Percentiles rank a stretch among this genome's conserved stretches.
phyloP scores from a whole-genome alignment of 208 protist genomes.

The Trypanosoma rangeli region DNA sequence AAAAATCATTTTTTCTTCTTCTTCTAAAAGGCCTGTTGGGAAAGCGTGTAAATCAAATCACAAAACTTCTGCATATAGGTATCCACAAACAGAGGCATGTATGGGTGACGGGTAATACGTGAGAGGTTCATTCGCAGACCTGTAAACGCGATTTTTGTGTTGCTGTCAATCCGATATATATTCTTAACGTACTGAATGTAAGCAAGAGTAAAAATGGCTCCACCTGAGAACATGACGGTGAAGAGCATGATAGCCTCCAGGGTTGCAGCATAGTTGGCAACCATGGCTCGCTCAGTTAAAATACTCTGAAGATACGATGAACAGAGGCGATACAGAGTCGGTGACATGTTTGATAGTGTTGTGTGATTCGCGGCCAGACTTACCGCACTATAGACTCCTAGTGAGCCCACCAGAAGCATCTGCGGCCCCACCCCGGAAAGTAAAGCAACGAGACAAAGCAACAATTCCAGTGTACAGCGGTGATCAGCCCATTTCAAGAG shows the following conservation, averaged over 20 bases:
- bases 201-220: constrained; percentile 64
- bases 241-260: constrained; percentile 72
- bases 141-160: constrained; percentile 64
- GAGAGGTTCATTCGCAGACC: constrained; percentile 63
- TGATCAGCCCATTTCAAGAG: constrained; percentile 47
- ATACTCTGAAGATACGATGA: constrained; percentile 43
- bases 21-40: constrained; percentile 3
- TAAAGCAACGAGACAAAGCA: constrained; percentile 47
- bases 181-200: constrained; percentile 83
- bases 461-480: constrained; percentile 54
- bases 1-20: constrained; percentile 7
- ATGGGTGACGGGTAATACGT: constrained; percentile 31
- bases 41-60: constrained; percentile 45
- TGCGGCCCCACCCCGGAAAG: constrained; percentile 46
- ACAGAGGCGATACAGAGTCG: constrained; percentile 33
- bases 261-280: constrained; percentile 48
- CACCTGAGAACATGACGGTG: constrained; percentile 66
- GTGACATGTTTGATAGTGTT: not conserved
- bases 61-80: constrained; percentile 65
- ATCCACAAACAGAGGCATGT: constrained; percentile 52
- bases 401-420: constrained; percentile 39
- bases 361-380: constrained; percentile 24
- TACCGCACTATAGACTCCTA: constrained; percentile 49
- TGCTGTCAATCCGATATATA: constrained; percentile 67
- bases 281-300: constrained; percentile 29